A percentile compares a stretch with the other conserved stretches of the same genome.
phyloP scores from a whole-genome alignment of 495 filamentous ascomycete genomes.

The Aspergillus affinis region DNA sequence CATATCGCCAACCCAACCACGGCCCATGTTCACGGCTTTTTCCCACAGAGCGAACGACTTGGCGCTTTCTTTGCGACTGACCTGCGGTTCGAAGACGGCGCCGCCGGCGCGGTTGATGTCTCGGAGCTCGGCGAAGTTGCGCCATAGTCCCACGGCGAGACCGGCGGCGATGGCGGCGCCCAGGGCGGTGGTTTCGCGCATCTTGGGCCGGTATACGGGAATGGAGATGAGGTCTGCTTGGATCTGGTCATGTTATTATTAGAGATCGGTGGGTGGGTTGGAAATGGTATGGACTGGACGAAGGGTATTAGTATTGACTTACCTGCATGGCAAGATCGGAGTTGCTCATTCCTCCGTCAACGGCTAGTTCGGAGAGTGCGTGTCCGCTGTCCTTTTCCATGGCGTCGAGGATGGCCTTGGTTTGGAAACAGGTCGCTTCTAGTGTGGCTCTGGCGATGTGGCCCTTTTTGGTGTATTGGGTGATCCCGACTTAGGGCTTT shows the following conservation, averaged over 20 bases:
- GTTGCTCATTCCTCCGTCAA: slow-evolving; percentile 94
- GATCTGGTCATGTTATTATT: slow-evolving; percentile 23
- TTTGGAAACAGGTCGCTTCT: slow-evolving; percentile 94
- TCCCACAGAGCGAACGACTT: slow-evolving; percentile 75
- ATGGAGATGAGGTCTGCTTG: slow-evolving; percentile 47
- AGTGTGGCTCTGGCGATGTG: slow-evolving; percentile 93
- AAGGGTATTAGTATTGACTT: background rate
- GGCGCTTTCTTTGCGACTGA: slow-evolving; percentile 58
- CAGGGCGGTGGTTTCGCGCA: slow-evolving; percentile 92
- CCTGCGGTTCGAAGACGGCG: slow-evolving; percentile 68
- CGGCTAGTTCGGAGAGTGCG: slow-evolving; percentile 72
- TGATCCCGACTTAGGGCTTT: slow-evolving; percentile 67
- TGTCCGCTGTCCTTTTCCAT: slow-evolving; percentile 94
- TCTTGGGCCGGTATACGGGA: slow-evolving; percentile 51
- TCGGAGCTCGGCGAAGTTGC: slow-evolving; percentile 73
- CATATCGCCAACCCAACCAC: slow-evolving; percentile 61
- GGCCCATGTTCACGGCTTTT: slow-evolving; percentile 81
- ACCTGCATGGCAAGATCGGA: slow-evolving; percentile 91
- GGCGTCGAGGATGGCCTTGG: slow-evolving; percentile 88
- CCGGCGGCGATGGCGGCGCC: slow-evolving; percentile 95
- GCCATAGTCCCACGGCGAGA: slow-evolving; percentile 81
- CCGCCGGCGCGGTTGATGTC: slow-evolving; percentile 73
- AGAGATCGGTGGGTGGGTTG: too few relatives aligned
- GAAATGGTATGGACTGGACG: background rate
- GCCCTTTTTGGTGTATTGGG: slow-evolving; percentile 84